Percentiles rank a stretch among this genome's conserved stretches.
Conservation (phyloP, 2,329 filamentous ascomycete genomes). For the Fusarium citri region DNA sequence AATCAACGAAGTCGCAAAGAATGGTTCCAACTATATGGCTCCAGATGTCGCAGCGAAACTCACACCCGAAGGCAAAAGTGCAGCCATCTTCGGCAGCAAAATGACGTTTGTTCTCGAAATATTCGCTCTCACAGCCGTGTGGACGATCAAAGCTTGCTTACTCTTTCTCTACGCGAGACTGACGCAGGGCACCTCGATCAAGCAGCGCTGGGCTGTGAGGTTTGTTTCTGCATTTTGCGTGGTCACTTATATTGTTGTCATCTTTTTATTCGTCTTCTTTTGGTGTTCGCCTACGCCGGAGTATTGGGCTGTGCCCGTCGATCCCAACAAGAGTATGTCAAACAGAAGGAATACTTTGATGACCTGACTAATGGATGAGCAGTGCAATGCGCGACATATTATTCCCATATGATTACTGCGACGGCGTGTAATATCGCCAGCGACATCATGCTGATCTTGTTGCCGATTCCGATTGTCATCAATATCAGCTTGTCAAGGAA, state of each 20-base stretch:
- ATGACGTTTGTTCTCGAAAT: conserved; percentile 65
- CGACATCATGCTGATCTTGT: conserved; percentile 58
- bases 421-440: conserved; percentile 61
- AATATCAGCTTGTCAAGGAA: conserved; percentile 53
- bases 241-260: conserved; percentile 60
- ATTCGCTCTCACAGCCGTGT: conserved; percentile 62
- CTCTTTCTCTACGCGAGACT: conserved; percentile 65
- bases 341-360: too few species aligned
- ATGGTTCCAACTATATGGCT: conserved; percentile 60
- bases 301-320: conserved; percentile 64
- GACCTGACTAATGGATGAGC: conserved; percentile 7
- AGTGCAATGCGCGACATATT: conserved; percentile 60
- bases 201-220: conserved; percentile 55
- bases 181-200: conserved; percentile 51
- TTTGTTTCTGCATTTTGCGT: conserved; percentile 58
- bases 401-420: conserved; percentile 60
- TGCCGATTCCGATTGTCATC: conserved; percentile 59
- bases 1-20: conserved; percentile 56
- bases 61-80: conserved; percentile 55
- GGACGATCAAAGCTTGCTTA: conserved; percentile 65
- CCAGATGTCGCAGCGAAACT: conserved; percentile 54
- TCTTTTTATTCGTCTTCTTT: conserved; percentile 62
- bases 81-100: conserved; percentile 64
- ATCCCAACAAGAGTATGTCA: conserved; percentile 16
- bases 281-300: conserved; percentile 65